Base-by-base conservation (phyloP, 2,329 filamentous ascomycete species). In the Diaporthe longicolla region DNA sequence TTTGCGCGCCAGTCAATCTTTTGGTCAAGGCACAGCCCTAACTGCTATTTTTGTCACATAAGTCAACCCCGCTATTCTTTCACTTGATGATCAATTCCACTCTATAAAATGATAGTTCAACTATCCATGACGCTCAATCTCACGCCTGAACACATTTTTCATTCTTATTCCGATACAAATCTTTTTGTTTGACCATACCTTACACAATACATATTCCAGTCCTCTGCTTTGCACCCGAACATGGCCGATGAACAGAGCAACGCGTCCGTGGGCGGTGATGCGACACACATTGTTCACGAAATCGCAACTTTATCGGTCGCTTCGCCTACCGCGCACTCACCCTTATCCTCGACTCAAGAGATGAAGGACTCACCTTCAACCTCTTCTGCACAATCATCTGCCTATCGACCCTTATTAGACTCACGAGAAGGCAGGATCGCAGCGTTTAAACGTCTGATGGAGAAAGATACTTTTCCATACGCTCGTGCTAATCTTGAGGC, bases 191-290 rank as follows among this genome's bases (percentile, higher is more conserved):
- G 8, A n/a, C n/a, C 45, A 3, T 3, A 9, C 21, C 21, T 50
- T 10, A 21, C 10, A 48, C 19, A 21, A 57, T 21, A 32, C 17
- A 4, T 21, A 4, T 9, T 3, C 5, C 29, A 32, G 8, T 57
- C 26, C 26, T 19, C 29, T 7, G 26, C 17, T 57, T 35, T 19
- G 26, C 54, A 50, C n/a, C 40, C 9, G 26, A 35, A 32, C n/a
- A 65, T 48, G 59, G 32, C 19, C 17, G 10, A 65, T 48, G 15
- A 65, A 65, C 59, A 65, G 59, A 65, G 59, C 59, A 65, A 35
- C 10, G 50, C 40, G 21, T 65, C 59, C 40, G 26, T 35, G 59
- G 26, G 43, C 5, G 40, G 19, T 65, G 24, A 48, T 26, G 43
- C 43, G 10, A 35, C 45, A n/a, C 40, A 65, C 10, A 48, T 65